phyloP scores from a whole-genome alignment of 2,329 filamentous ascomycete species.

The Colletotrichum lupini region DNA sequence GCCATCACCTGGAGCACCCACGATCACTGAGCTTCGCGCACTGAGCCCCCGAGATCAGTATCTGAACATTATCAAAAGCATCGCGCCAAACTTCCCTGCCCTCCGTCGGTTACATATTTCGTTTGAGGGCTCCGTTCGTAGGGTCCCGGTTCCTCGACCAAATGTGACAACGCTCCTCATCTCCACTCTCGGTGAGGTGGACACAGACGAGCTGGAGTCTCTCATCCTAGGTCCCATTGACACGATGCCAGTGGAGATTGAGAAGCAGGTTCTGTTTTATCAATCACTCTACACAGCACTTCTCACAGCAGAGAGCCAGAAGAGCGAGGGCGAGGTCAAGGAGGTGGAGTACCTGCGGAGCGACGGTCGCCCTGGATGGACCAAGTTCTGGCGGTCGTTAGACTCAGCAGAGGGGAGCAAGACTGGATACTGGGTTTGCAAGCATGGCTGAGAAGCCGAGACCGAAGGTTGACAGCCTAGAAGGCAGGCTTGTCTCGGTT shows the following conservation, averaged over 20 bases:
- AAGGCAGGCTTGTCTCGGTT: neutral
- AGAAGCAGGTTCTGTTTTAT: slow-evolving; percentile 32
- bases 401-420: neutral
- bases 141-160: slow-evolving; percentile 28
- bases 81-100: slow-evolving; percentile 28
- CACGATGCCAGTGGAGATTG: slow-evolving; percentile 7
- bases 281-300: slow-evolving; percentile 33
- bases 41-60: slow-evolving; percentile 27
- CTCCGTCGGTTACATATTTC: slow-evolving; percentile 32
- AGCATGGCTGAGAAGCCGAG: slow-evolving; percentile 22
- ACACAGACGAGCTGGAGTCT: slow-evolving; percentile 19
- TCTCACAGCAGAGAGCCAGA: slow-evolving; percentile 3
- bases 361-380: slow-evolving; percentile 33
- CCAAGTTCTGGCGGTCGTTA: slow-evolving; percentile 33
- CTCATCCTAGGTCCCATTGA: slow-evolving; percentile 27
- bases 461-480: neutral
- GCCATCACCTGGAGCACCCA: slow-evolving; percentile 10
- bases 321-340: slow-evolving; percentile 9
- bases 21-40: slow-evolving; percentile 13
- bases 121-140: slow-evolving; percentile 34
- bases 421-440: slow-evolving; percentile 35
- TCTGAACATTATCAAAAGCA: slow-evolving; percentile 17
- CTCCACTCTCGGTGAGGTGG: slow-evolving; percentile 31
- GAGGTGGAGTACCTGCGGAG: slow-evolving; percentile 30
- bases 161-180: slow-evolving; percentile 33